Evolutionary conservation across 768 basidiomycete species (phyloP).

Genomic region (Amanita rimosa): DNA sequence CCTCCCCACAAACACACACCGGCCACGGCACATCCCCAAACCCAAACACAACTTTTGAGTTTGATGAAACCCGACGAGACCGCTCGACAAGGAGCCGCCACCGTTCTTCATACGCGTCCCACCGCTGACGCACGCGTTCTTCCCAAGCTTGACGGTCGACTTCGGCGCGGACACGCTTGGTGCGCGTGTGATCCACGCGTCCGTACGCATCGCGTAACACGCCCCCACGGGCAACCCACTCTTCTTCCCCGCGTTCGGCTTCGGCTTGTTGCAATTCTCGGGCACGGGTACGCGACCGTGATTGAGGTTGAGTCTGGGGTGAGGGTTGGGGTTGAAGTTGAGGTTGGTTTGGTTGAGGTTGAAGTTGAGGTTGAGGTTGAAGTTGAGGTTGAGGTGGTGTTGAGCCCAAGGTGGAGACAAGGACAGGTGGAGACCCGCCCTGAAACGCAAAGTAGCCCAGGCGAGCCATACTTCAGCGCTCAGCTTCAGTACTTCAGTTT

Average conservation of each 20-base stretch:
- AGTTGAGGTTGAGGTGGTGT: background rate
- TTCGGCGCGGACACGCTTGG: constrained; percentile 35
- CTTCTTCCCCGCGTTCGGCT: constrained; percentile 38
- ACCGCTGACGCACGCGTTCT: constrained; percentile 22
- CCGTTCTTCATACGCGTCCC: constrained; percentile 41
- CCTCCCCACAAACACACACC: constrained; percentile 13
- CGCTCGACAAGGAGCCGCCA: constrained; percentile 28
- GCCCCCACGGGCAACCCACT: constrained; percentile 51
- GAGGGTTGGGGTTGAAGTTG: too few species aligned
- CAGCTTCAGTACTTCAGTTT: too few species aligned
- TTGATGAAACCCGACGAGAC: background rate
- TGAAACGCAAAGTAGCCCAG: constrained; percentile 6
- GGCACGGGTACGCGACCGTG: background rate
- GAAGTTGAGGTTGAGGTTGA: background rate
- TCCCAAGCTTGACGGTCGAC: constrained; percentile 33
- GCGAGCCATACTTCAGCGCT: too few species aligned
- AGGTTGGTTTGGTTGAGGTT: too few species aligned
- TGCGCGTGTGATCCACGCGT: constrained; percentile 37
- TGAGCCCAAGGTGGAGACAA: background rate
- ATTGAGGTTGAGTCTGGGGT: background rate
- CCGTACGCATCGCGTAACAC: constrained; percentile 39
- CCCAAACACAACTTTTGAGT: constrained; percentile 11
- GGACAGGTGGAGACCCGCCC: background rate
- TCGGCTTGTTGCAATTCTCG: constrained; percentile 15
- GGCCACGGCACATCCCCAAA: constrained; percentile 64